Conservation (phyloP, 1,284 basidiomycete genomes). For the Macrocybe sp. region DNA sequence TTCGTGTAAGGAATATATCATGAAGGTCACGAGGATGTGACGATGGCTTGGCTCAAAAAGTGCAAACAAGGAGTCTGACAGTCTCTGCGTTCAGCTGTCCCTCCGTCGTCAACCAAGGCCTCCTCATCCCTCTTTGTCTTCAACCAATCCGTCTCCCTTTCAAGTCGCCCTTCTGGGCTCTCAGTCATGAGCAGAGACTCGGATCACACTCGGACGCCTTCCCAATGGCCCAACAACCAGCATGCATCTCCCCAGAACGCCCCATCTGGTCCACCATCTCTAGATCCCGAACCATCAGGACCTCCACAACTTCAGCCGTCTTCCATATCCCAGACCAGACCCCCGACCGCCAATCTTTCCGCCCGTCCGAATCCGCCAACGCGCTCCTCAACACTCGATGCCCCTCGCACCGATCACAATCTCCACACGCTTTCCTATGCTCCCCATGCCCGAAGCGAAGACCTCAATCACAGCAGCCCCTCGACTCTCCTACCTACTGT, state of each 20-base stretch:
- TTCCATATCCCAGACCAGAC: conserved; percentile 14
- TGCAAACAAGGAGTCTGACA: too few relatives aligned
- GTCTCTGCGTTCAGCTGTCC: conserved; percentile 2
- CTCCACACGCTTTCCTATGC: conserved; percentile 33
- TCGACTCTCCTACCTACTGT: conserved; percentile 18
- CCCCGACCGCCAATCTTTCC: conserved; percentile 27
- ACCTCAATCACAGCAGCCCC: conserved; percentile 52
- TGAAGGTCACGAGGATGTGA: conserved; percentile 7
- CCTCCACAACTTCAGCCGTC: conserved; percentile 6
- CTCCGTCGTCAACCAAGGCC: conserved; percentile 4
- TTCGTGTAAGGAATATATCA: not conserved
- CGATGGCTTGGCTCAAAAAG: conserved; percentile 7
- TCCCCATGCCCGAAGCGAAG: conserved; percentile 60
- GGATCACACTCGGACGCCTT: conserved; percentile 25
- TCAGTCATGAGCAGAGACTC: conserved; percentile 34
- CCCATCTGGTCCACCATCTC: conserved; percentile 6
- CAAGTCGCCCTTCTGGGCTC: conserved; percentile 2
- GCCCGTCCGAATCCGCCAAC: conserved; percentile 51
- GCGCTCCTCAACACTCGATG: conserved; percentile 54
- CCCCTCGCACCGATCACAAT: conserved; percentile 49
- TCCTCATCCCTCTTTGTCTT: not conserved
- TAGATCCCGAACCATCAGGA: conserved; percentile 12
- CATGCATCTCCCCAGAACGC: conserved; percentile 9
- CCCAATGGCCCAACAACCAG: conserved; percentile 15
- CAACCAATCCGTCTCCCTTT: not conserved